Conservation (phyloP, 2,329 filamentous ascomycete species). For the Xylariaceae sp. region DNA sequence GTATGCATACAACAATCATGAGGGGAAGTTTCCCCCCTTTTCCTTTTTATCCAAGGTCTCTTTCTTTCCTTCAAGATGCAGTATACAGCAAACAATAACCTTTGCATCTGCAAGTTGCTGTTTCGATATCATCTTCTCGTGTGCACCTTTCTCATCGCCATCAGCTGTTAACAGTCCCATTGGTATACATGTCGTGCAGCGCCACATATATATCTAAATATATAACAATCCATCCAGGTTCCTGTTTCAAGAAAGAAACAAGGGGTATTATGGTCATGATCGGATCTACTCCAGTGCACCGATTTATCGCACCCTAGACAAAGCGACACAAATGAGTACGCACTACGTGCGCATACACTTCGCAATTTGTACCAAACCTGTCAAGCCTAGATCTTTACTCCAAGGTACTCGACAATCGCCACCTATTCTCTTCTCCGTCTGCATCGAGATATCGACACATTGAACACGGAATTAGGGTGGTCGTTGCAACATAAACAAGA, state of each 20-base stretch:
- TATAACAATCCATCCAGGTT: background rate
- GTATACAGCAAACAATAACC: background rate
- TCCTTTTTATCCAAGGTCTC: background rate
- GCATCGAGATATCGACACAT: slow-evolving; percentile 9
- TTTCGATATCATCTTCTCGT: background rate
- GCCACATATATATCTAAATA: slow-evolving; percentile 13
- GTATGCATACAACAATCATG: slow-evolving; percentile 3
- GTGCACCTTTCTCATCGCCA: background rate
- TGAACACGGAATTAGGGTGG: background rate
- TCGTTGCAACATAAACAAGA: slow-evolving; percentile 6
- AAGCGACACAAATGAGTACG: slow-evolving; percentile 4
- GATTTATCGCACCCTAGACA: slow-evolving; percentile 18
- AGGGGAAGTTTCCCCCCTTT: background rate
- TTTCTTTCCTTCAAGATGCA: background rate
- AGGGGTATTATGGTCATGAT: slow-evolving; percentile 25
- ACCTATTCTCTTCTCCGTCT: background rate
- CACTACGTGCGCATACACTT: background rate
- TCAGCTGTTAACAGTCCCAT: slow-evolving; percentile 11
- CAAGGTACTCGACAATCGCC: slow-evolving; percentile 9
- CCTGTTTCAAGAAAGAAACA: slow-evolving; percentile 16
- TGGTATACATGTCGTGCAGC: slow-evolving; percentile 4
- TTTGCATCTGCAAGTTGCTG: background rate
- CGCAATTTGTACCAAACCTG: slow-evolving; percentile 7
- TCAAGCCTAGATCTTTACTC: background rate
- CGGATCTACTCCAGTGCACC: slow-evolving; percentile 19